Percentiles rank a stretch among this genome's conserved stretches.
These are phyloP conservation scores for Persicaria tinctoria DNA, from an alignment of 148 eudicot species.

Conservation along the genomic window DNA sequence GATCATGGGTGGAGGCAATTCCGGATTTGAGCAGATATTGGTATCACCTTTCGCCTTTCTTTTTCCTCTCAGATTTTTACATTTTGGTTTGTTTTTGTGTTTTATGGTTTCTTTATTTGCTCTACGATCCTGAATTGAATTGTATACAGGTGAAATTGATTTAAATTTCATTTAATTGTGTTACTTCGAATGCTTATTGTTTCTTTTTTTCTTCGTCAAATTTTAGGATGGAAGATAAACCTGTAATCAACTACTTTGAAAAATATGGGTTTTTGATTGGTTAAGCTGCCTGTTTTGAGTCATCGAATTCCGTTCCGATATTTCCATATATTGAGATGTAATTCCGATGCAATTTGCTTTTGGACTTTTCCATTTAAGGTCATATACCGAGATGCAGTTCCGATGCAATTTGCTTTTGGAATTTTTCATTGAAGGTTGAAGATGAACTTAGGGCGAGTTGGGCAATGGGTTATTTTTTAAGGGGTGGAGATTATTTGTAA, in stretches of 20 bases:
- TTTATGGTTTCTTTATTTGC: not conserved
- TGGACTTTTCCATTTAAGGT: too few relatives aligned
- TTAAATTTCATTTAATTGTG: not conserved
- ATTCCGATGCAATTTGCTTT: too few relatives aligned
- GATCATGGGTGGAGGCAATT: slow-evolving; percentile 5
- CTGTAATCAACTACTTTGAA: not conserved
- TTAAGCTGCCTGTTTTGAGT: not conserved
- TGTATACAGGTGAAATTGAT: not conserved
- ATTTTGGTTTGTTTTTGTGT: not conserved
- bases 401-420: too few relatives aligned
- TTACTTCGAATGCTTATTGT: not conserved
- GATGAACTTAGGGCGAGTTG: too few relatives aligned
- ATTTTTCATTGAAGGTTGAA: too few relatives aligned
- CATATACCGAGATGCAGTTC: too few relatives aligned
- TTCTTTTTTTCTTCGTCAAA: not conserved
- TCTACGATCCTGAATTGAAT: not conserved
- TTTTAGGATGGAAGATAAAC: not conserved
- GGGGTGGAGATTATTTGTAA: too few relatives aligned
- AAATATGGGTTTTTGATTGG: not conserved
- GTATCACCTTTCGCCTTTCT: not conserved
- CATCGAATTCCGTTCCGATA: not conserved
- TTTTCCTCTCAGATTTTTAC: not conserved
- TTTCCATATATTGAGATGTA: too few relatives aligned
- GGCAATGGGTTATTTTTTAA: too few relatives aligned
- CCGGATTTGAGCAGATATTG: not conserved